phyloP scores from a whole-genome alignment of 306 rosid genomes.

The Quercus suber region DNA sequence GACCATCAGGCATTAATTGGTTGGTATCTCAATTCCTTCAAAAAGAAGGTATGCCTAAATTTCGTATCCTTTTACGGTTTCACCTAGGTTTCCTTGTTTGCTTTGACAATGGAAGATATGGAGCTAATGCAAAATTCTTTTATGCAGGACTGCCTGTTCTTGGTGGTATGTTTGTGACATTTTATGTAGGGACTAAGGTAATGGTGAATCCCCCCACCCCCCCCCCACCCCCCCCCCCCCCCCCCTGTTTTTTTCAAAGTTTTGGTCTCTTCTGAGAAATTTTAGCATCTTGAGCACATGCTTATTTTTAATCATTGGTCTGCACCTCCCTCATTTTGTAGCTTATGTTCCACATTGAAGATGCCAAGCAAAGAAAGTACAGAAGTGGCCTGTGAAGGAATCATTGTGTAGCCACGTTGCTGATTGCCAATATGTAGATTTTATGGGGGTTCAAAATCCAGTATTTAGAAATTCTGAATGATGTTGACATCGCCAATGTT shows the following conservation, averaged over 20 bases:
- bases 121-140: slow-evolving; percentile 19
- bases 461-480: background rate
- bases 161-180: slow-evolving; percentile 73
- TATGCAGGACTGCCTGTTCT: slow-evolving; percentile 72
- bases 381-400: background rate
- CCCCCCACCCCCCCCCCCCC: no score
- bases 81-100: background rate
- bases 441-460: background rate
- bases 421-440: background rate
- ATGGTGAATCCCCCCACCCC: background rate
- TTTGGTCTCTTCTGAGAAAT: background rate
- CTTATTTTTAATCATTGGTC: slow-evolving; percentile 12
- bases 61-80: slow-evolving; percentile 3
- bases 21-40: slow-evolving; percentile 63
- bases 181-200: slow-evolving; percentile 91
- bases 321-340: slow-evolving; percentile 29
- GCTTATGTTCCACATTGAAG: slow-evolving; percentile 86
- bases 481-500: background rate
- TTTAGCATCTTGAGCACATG: background rate
- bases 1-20: slow-evolving; percentile 77
- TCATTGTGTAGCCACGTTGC: background rate
- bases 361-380: slow-evolving; percentile 43
- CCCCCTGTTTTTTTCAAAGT: background rate
- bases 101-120: background rate
- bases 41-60: slow-evolving; percentile 56